These are phyloP conservation scores for Chlorella sp. DNA, from an alignment of 139 green algal species.

Conservation along the genomic window DNA sequence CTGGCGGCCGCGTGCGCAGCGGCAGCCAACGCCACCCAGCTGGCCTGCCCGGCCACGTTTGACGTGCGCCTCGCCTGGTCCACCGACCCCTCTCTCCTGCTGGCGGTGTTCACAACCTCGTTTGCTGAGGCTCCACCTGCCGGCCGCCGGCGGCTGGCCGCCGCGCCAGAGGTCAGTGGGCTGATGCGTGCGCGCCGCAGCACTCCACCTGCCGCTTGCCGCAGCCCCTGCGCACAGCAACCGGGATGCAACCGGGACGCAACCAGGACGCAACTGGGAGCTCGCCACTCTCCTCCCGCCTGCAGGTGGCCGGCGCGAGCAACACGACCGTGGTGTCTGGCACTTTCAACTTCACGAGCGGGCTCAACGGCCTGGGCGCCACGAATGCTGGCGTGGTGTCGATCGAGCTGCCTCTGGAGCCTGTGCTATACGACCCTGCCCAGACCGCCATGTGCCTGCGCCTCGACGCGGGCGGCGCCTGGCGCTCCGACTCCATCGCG, in stretches of 20 bases:
- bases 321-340: too few species aligned
- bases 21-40: too few species aligned
- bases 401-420: constrained; percentile 1
- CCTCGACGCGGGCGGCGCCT: constrained; percentile 1
- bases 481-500: constrained; percentile 3
- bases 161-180: background rate
- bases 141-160: background rate
- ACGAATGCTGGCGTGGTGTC: background rate
- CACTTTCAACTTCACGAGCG: constrained; percentile 7
- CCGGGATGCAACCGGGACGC: background rate
- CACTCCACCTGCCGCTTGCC: background rate
- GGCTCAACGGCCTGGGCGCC: background rate
- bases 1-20: background rate
- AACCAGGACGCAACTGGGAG: background rate
- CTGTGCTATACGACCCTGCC: too few species aligned
- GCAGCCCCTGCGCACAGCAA: background rate
- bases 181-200: background rate
- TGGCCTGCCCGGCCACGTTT: background rate
- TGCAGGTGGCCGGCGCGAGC: background rate
- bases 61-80: background rate
- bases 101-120: background rate
- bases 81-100: constrained; percentile 5
- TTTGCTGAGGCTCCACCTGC: background rate
- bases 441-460: constrained; percentile 20
- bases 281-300: background rate